Base-by-base conservation (phyloP, 163 green algal species). In the Volvox carteri region DNA sequence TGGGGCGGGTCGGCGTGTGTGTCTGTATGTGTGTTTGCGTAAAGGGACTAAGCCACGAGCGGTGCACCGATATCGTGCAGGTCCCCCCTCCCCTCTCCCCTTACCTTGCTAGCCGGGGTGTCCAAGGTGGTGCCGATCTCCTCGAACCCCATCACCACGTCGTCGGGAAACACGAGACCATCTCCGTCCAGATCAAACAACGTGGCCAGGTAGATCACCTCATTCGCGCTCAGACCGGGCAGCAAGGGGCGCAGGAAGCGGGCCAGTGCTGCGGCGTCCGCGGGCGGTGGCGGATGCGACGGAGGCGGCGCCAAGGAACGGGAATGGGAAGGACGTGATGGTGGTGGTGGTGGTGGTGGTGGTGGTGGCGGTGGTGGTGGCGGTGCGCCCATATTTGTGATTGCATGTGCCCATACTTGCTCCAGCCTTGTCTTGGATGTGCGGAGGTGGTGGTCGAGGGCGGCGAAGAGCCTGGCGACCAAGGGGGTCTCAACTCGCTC, bases 141-240 rank as follows among this genome's bases (percentile, higher is more conserved):
- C 81, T 93, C 90, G 54, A 93, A 93, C 23, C 54, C 90, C 48
- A 90, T 78, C 86, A 93, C 87, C 58, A 93, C 44, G 50, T 93
- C 90, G 48, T 93, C 90, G 21, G 86, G 62, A 5, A 18, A 33
- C 56, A 92, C 88, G 37, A 68, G 54, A 23, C 89, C 89, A 44
- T 92, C 89, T 0, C 89, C 89, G 46, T 92, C 89, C 84, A 92
- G 68, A 39, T 92, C 89, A 19, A 92, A 86, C 89, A 92, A 65
- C 35, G 54, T n/a, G 4, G 1, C 12, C 70, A 89, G 72, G 52
- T 89, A 89, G 4, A 9, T 8, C 48, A 88, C 42, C 83, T 88
- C 70, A 7, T n/a, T 28, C n/a, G 16, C 35, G 18, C 68, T 78
- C 37, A 70, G n/a, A 1, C 21, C 6, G 18, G 84, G 84, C 72